A percentile compares a stretch with the other conserved stretches of the same genome.
phyloP scores from a whole-genome alignment of 2,329 filamentous ascomycete genomes.

The Paraconiothyrium brasiliense region DNA sequence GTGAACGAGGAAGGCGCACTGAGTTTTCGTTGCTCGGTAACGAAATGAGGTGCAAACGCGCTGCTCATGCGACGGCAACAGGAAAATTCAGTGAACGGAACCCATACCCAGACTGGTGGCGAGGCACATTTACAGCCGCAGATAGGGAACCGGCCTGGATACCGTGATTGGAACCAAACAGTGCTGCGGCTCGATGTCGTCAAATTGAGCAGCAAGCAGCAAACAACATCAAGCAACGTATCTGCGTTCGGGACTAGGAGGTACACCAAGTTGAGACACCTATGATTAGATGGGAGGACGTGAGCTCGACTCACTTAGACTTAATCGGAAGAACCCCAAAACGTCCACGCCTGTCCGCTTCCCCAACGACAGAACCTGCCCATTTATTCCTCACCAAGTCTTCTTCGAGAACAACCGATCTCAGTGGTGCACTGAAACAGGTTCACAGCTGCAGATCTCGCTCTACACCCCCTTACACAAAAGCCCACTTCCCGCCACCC shows the following conservation, averaged over 20 bases:
- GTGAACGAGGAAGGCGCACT: not conserved
- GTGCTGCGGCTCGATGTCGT: not conserved
- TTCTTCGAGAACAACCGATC: too few species aligned
- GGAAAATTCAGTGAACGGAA: not conserved
- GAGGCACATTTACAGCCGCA: not conserved
- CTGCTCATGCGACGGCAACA: not conserved
- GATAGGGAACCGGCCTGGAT: not conserved
- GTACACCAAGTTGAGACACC: too few species aligned
- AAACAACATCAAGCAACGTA: not conserved
- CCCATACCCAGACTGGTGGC: not conserved
- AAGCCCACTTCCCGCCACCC: not conserved
- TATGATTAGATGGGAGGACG: too few species aligned
- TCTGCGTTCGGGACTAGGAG: not conserved
- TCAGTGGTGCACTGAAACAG: too few species aligned
- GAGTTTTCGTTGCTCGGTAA: not conserved
- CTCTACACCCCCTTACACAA: not conserved
- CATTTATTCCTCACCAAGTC: too few species aligned
- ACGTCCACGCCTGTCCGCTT: too few species aligned
- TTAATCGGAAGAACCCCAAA: too few species aligned
- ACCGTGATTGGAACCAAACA: not conserved
- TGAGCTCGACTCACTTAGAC: too few species aligned
- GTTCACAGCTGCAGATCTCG: too few species aligned
- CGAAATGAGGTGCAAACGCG: not conserved
- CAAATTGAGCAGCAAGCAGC: not conserved
- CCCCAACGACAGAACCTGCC: too few species aligned